Conservation (phyloP, 495 filamentous ascomycete genomes). For the Aspergillus taichungensis region DNA sequence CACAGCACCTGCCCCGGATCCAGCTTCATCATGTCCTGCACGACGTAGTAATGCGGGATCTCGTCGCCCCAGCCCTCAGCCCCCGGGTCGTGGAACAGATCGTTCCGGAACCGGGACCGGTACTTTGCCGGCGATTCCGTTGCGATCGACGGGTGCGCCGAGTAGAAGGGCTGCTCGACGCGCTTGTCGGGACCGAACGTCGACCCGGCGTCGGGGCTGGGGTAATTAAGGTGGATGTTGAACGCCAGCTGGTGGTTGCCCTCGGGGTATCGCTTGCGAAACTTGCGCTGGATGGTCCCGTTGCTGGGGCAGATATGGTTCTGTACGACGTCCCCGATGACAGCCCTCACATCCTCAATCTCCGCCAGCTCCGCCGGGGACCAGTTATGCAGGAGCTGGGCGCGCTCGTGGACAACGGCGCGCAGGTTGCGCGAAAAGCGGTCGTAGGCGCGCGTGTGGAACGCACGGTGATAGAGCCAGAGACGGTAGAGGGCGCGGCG, state of each 20-base stretch:
- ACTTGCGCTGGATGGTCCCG: slow-evolving; percentile 48
- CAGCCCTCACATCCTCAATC: slow-evolving; percentile 43
- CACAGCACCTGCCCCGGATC: slow-evolving; percentile 50
- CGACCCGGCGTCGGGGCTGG: slow-evolving; percentile 7
- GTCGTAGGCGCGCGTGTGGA: slow-evolving; percentile 40
- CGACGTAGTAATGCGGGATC: slow-evolving; percentile 52
- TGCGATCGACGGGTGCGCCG: slow-evolving; percentile 12
- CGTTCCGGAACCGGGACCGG: slow-evolving; percentile 22
- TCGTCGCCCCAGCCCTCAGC: slow-evolving; percentile 53
- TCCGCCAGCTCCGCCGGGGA: slow-evolving; percentile 44
- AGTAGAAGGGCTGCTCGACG: slow-evolving; percentile 16
- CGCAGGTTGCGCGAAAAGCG: slow-evolving; percentile 39
- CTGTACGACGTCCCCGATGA: slow-evolving; percentile 44
- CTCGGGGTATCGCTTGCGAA: slow-evolving; percentile 46
- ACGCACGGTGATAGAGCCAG: slow-evolving; percentile 56
- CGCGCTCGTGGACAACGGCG: slow-evolving; percentile 37
- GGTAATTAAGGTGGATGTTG: slow-evolving; percentile 46
- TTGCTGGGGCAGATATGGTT: slow-evolving; percentile 53
- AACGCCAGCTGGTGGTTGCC: slow-evolving; percentile 39
- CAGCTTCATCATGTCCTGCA: slow-evolving; percentile 60
- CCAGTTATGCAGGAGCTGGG: slow-evolving; percentile 50
- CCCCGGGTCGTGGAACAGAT: slow-evolving; percentile 31
- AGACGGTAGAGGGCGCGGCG: slow-evolving; percentile 60
- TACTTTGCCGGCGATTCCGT: slow-evolving; percentile 21
- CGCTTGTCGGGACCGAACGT: slow-evolving; percentile 3